Evolutionary conservation across 768 basidiomycete species (phyloP).

Genomic region (Tulasnella sp.): DNA sequence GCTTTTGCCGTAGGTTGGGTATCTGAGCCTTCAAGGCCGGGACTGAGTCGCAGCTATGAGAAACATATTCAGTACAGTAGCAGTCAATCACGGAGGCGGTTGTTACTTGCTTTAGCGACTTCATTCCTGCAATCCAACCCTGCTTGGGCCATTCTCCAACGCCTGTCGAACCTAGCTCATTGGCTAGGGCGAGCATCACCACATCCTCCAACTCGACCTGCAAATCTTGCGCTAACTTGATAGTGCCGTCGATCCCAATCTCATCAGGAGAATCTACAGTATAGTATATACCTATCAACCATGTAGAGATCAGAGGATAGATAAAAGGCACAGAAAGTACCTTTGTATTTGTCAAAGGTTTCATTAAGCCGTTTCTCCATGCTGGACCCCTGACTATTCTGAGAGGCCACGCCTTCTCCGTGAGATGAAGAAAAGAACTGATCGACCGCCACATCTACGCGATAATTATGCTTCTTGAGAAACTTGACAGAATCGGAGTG

Average conservation of each 20-base stretch:
- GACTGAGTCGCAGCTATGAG: conserved; percentile 53
- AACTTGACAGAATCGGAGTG: conserved; percentile 13
- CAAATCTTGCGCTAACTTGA: conserved; percentile 61
- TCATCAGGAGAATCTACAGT: conserved; percentile 29
- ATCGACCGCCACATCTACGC: conserved; percentile 21
- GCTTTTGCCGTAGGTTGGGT: conserved; percentile 42
- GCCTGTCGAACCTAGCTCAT: conserved; percentile 61
- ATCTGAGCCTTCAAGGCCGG: conserved; percentile 47
- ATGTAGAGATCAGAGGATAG: background rate
- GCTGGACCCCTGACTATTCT: background rate
- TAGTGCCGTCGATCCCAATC: conserved; percentile 70
- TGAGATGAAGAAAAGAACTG: conserved; percentile 22
- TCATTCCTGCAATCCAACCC: conserved; percentile 79
- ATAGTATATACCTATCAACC: background rate
- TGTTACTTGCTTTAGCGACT: conserved; percentile 44
- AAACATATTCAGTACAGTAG: background rate
- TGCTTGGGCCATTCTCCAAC: conserved; percentile 60
- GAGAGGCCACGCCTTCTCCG: background rate
- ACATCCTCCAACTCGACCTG: conserved; percentile 67
- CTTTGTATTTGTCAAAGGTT: conserved; percentile 61
- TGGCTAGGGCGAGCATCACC: conserved; percentile 70
- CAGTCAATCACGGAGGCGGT: conserved; percentile 7
- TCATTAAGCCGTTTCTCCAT: conserved; percentile 35
- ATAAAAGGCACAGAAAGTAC: conserved; percentile 26
- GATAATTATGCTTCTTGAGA: conserved; percentile 16